Base-by-base conservation (phyloP, 331 rosid species). In the Quercus phellos region DNA sequence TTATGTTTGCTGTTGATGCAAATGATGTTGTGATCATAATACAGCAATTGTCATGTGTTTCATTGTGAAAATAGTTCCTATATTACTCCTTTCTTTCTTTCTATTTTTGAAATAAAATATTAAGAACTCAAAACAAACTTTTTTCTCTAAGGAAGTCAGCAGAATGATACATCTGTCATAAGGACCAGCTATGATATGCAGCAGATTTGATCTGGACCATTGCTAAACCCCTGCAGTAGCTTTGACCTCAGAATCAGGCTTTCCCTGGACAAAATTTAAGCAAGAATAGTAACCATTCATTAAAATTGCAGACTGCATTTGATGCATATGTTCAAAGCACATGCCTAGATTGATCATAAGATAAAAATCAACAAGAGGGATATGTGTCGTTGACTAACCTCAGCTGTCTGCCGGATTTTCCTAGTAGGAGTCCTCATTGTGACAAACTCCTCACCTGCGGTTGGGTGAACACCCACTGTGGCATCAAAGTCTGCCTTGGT, bases 361-460 rank as follows among this genome's bases (percentile, higher is more conserved):
- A 78, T 42, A 74, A 50, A 68, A 78, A 69, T 21, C 21, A 68
- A 75, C 16, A 81, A 73, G 51, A 27, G 35, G 55, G 75, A 73
- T 32, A 24, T 43, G 56, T 68, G 68, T 53, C 78, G 22, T 51
- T 55, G 42, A 85, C 89, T 84, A 61, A 91, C 98, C 96, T 88
- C 85, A 38, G 98, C 58, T 51, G 88, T 82, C 76, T 74, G 87
- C 38, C 97, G 88, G 55, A 93, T 84, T 87, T 86, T 87, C 85
- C 94, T 87, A 53, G 97, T 87, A 80, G 96, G 90, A 81, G 89
- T 86, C 78, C 97, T 89, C 99, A 95, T 91, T 69, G 98, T 95
- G 61, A 93, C 99, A 46, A 95, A 84, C 79, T 95, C 99, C 81
- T 95, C 99, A 29, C 96, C 96, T 51, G 99, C 90, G 56, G 97